These are phyloP conservation scores for Copromyces sp. DNA, from an alignment of 495 filamentous ascomycete species.

Conservation along the genomic window DNA sequence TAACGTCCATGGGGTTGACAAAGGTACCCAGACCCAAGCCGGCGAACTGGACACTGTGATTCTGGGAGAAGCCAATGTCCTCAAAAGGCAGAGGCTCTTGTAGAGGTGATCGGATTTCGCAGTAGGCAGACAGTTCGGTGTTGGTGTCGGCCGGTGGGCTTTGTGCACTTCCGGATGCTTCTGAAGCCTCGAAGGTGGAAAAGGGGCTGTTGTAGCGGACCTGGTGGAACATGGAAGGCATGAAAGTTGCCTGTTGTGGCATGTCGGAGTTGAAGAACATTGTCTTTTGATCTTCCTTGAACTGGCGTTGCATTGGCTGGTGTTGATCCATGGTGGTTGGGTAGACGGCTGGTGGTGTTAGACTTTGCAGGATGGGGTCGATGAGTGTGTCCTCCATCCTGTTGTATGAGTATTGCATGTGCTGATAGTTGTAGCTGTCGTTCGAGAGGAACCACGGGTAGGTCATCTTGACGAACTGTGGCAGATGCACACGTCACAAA, in stretches of 20 bases:
- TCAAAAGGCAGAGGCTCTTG: conserved; percentile 9
- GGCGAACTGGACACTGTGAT: conserved; percentile 15
- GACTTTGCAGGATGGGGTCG: conserved; percentile 15
- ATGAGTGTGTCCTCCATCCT: not conserved
- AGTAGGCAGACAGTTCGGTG: conserved; percentile 16
- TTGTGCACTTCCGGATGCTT: conserved; percentile 24
- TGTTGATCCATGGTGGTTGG: conserved; percentile 4
- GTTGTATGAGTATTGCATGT: not conserved
- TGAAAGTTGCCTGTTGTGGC: conserved; percentile 3
- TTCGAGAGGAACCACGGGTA: not conserved
- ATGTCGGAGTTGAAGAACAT: conserved; percentile 15
- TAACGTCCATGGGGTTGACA: conserved; percentile 32
- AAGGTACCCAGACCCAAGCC: conserved; percentile 20
- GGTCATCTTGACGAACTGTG: not conserved
- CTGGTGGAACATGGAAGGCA: conserved; percentile 11
- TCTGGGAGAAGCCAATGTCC: conserved; percentile 10
- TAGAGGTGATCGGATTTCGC: conserved; percentile 27
- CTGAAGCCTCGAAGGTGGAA: conserved; percentile 23
- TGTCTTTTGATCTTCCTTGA: conserved; percentile 18
- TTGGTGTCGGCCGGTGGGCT: conserved; percentile 29
- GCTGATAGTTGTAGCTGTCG: not conserved
- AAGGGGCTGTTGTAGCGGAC: conserved; percentile 23
- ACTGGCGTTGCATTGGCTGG: conserved; percentile 17
- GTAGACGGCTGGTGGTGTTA: not conserved
- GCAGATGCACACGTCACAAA: not conserved